A percentile compares a stretch with the other conserved stretches of the same genome.
Evolutionary conservation across 371 early-diverging fungal genomes (phyloP).

Genomic region (Dinochytrium kinnereticum): DNA sequence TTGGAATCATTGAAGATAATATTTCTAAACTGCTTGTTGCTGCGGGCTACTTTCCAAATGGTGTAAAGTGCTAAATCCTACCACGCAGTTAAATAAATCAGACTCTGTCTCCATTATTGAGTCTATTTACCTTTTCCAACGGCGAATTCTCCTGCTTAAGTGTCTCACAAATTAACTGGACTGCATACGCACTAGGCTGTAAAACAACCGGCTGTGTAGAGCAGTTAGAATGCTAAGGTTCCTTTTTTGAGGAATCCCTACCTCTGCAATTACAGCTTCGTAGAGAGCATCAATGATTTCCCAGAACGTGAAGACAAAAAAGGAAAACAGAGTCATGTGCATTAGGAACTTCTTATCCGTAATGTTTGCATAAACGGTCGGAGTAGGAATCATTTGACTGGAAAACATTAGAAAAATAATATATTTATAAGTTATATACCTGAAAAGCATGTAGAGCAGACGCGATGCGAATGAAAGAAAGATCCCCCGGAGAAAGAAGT

Average conservation of each 20-base stretch:
- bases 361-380: not conserved
- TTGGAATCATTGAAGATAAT: not conserved
- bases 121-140: not conserved
- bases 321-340: not conserved
- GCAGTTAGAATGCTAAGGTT: not conserved
- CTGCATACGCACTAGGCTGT: not conserved
- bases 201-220: not conserved
- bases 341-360: slow-evolving; percentile 4
- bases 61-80: slow-evolving; percentile 3
- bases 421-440: not conserved
- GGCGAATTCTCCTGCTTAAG: not conserved
- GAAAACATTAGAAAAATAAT: not conserved
- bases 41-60: not conserved
- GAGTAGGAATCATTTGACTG: not conserved
- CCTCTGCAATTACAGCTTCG: not conserved
- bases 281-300: not conserved
- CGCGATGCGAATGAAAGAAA: not conserved
- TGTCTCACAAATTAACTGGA: not conserved
- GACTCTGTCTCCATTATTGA: too few relatives aligned
- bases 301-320: not conserved
- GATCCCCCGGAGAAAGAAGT: not conserved
- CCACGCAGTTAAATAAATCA: not conserved
- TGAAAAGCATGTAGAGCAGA: not conserved
- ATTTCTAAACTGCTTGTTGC: not conserved
- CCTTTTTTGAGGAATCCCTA: not conserved